phyloP scores from a whole-genome alignment of 1,284 basidiomycete genomes.

The Rugosomyces carneus region DNA sequence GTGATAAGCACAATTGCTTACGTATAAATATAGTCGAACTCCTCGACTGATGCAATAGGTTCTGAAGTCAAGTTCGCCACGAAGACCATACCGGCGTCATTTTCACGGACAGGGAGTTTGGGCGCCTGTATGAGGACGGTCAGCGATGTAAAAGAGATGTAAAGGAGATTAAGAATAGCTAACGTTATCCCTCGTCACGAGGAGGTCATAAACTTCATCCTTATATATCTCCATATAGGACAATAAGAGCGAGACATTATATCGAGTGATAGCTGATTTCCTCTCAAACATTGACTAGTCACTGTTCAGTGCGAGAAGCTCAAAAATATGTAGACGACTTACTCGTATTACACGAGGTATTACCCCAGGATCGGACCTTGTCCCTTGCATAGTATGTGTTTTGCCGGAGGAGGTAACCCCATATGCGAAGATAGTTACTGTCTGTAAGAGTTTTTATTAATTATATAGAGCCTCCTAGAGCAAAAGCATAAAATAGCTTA shows the following conservation, averaged over 20 bases:
- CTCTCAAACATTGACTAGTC: constrained; percentile 46
- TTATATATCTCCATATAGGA: constrained; percentile 87
- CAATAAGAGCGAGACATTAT: constrained; percentile 43
- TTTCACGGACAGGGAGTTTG: constrained; percentile 76
- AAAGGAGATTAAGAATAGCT: not conserved
- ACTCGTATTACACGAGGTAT: constrained; percentile 74
- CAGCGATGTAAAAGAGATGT: constrained; percentile 3
- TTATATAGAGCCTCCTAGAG: not conserved
- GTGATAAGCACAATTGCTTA: constrained; percentile 29
- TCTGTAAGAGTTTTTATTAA: constrained; percentile 32
- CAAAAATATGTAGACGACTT: constrained; percentile 11
- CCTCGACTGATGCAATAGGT: constrained; percentile 44
- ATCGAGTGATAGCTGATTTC: constrained; percentile 27
- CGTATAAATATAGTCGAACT: constrained; percentile 65
- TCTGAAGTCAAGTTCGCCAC: constrained; percentile 63
- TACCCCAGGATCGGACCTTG: constrained; percentile 59
- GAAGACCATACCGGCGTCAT: constrained; percentile 68
- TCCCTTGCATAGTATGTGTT: constrained; percentile 85
- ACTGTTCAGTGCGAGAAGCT: not conserved
- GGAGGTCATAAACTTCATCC: constrained; percentile 79
- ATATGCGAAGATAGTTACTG: constrained; percentile 77
- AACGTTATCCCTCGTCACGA: constrained; percentile 64
- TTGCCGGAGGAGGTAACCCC: constrained; percentile 80
- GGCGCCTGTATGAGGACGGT: constrained; percentile 51
- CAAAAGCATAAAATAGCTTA: constrained; percentile 28